Evolutionary conservation across 805 yeast genomes (phyloP), one percentile per base, ranked within the genome.

Genomic region (Millerago galiae): DNA sequence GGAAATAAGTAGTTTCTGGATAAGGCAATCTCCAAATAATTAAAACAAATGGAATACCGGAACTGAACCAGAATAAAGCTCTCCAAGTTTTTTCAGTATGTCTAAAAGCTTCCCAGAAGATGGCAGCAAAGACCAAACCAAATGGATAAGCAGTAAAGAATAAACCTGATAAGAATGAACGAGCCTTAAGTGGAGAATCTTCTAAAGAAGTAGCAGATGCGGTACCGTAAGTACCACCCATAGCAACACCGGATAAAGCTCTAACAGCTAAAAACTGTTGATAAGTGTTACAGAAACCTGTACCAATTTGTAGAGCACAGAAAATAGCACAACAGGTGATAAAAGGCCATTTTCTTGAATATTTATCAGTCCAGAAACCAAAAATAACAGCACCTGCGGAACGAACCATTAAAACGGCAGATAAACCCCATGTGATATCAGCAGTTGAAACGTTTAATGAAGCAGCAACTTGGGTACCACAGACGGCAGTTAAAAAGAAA

Each of bases 351-450:
- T 79, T 81, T 51, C 88, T 71, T 8, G 88, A 85, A 53, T 68
- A 73, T 41, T 67, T 67, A 54, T 82, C 90, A 28, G 81, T 75
- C 60, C 77, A 66, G 29, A 72, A 55, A 40, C 90, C 90, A 54
- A 82, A 81, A 28, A 75, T 64, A 13, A 81, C 60, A 1, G 90
- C 88, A 35, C 90, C 90, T 2, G 78, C 78, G 3, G 85, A 74
- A 43, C 90, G 70, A 43, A 82, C 70, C 86, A 82, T 81, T 34
- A 82, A 68, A 32, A 81, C 88, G 44, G 83, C 70, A 16, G 86
- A 78, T 46, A 83, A 70, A 41, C 88, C 89, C 85, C 86, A 81
- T 7, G 88, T 78, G 50, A 83, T 72, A 38, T 72, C 75, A 27
- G 68, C 63, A 17, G 76, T 71, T 3, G 67, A 40, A 15, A 61